Evolutionary conservation across 2,329 filamentous ascomycete genomes (phyloP).

Genomic region (Colletotrichum cordylinicola): DNA sequence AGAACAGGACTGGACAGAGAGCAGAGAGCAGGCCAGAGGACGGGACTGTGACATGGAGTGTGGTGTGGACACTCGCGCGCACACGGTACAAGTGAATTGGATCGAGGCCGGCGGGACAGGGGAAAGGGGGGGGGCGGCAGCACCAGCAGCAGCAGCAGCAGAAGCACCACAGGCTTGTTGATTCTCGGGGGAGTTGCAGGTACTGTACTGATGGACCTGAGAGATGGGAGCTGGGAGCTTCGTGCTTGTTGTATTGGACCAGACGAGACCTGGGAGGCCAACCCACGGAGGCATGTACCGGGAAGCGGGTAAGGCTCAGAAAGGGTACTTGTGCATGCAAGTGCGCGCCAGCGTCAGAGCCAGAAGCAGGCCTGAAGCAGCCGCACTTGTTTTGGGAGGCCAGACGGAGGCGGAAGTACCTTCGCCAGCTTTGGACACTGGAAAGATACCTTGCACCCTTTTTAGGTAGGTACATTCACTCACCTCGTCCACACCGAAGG

Average conservation of each 20-base stretch:
- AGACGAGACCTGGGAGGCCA: neutral
- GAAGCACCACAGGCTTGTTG: neutral
- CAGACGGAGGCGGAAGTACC: neutral
- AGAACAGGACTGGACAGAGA: neutral
- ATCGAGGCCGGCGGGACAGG: neutral
- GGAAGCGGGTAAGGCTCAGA: neutral
- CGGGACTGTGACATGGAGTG: slow-evolving; percentile 5
- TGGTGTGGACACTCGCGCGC: neutral
- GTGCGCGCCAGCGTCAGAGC: neutral
- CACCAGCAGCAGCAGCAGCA: too few relatives aligned
- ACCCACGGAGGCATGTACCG: neutral
- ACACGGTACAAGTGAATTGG: slow-evolving; percentile 7
- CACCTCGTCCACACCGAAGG: neutral
- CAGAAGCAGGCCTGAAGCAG: neutral
- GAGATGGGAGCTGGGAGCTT: neutral
- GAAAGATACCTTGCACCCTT: neutral
- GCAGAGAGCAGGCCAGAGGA: neutral
- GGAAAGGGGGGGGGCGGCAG: neutral
- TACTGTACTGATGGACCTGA: neutral
- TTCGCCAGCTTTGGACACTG: neutral
- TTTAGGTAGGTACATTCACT: neutral
- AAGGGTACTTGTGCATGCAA: neutral
- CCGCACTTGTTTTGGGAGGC: neutral
- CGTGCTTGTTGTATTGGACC: slow-evolving; percentile 1
- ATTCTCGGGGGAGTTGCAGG: neutral